Evolutionary conservation across 257 asterid genomes (phyloP), one percentile per base, ranked within the genome.

Genomic region (Cinchona pubescens): DNA sequence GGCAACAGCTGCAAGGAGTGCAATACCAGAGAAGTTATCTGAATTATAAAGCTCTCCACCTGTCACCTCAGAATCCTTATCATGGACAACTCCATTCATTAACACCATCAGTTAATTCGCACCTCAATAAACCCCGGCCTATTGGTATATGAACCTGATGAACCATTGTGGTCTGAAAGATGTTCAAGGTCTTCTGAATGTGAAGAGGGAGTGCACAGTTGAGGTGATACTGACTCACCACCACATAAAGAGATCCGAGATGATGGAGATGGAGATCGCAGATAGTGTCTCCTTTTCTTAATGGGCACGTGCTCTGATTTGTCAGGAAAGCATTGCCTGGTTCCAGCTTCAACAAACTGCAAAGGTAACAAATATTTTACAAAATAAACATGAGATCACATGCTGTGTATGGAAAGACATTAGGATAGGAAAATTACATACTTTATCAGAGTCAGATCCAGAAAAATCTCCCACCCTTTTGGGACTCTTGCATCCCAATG

Each of bases 1-100:
- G 37, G 98, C 97, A 76, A 92, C 94, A 38, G 93, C 88, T 48
- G 96, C 98, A 71, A 93, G 96, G 74, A 93, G 96, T 65, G 85
- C 92, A 76, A 93, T 87, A 60, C 98, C 97, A 7, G 93, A 89
- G 82, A 91, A 91, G 78, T 89, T 96, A 69, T 86, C 90, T 1
- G 88, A 75, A 58, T 58, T 74, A 61, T 73, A 75, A 70, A 74
- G 73, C 58, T 72, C 77, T 56, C 76, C 72, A 55, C 59, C 79
- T 40, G 80, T 48, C 71, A 61, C 83, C 65, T 78, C 79, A 73
- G 80, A 69, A 40, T 62, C 64, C 63, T 69, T 75, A 69, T 48
- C 78, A 62, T 72, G 74, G 23, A 56, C 30, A 74, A 70, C 72
- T 51, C 78, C 67, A 59, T 51, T n/a, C 69, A 79, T 79, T 80